Evolutionary conservation across 495 filamentous ascomycete species (phyloP), one percentile per base, ranked within the genome.

Genomic region (Pseudevernia furfuracea): DNA sequence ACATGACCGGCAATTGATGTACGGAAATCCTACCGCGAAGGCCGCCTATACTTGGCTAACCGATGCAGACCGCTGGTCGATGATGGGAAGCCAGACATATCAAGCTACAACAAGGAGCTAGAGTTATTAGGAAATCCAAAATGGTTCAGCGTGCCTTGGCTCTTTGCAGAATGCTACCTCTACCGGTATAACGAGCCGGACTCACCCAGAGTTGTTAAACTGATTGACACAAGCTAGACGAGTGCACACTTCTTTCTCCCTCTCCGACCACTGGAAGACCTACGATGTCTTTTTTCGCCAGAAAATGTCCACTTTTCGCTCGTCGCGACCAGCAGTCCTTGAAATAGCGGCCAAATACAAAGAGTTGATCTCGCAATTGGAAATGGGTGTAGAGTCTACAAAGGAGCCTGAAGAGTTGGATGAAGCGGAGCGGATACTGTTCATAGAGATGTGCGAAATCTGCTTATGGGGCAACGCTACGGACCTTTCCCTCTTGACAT

Each of bases 381-480:
- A 79, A 53, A 69, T 71, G 11, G 70, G 78, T 28, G 69, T 67
- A 59, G 56, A 30, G 0, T 34, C 28, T 36, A 12, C 28, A 23
- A 74, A 77, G 36, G 71, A 74, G n/a, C 37, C 77, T 21, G 74
- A 82, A 61, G 75, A 88, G 66, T 56, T 82, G 60, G 87, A 87
- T 34, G 81, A 89, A 65, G 87, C 88, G 0, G 88, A 95, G 66
- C 81, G 83, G 66, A 71, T 92, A 1, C 74, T 97, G 23, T 98
- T 98, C 74, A 82, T 78, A 4, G 94, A 97, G 74, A 96, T 97
- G 88, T 92, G 86, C 76, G 91, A 97, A 78, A 94, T 97, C 67
- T 97, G 94, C 71, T 82, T 97, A 25, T 97, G 94, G 94, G 95
- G 94, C 12, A 97, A 98, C 74, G 94, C 95, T 7, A 97, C 93